These are phyloP conservation scores for Exophiala sp. DNA, from an alignment of 2,329 filamentous ascomycete species.

Conservation along the genomic window DNA sequence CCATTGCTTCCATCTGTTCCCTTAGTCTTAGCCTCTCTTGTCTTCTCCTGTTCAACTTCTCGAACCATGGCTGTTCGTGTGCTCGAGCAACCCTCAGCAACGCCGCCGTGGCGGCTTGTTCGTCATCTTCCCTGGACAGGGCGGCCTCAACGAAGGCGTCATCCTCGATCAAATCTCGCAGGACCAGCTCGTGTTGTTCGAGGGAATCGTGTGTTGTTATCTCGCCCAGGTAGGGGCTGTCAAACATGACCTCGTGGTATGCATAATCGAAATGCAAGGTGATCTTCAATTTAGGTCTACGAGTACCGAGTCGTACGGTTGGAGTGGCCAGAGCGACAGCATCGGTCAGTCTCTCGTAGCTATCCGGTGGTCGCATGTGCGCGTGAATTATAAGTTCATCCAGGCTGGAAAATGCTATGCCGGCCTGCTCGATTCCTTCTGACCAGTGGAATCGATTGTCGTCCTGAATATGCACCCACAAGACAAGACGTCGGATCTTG, in stretches of 20 bases:
- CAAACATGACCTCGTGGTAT: conserved; percentile 10
- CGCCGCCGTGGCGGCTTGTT: conserved; percentile 4
- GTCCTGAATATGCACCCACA: conserved; percentile 13
- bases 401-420: conserved; percentile 6
- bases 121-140: conserved; percentile 4
- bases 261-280: conserved; percentile 14
- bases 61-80: conserved; percentile 12
- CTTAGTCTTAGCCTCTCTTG: neutral
- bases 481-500: conserved; percentile 5
- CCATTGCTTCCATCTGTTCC: neutral
- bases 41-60: conserved; percentile 7
- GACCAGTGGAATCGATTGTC: conserved; percentile 11
- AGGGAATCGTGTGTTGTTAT: conserved; percentile 11
- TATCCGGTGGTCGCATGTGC: conserved; percentile 18
- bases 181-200: conserved; percentile 15
- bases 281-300: neutral
- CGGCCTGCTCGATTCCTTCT: conserved; percentile 1
- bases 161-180: conserved; percentile 19
- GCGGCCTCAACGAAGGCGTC: conserved; percentile 10
- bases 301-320: conserved; percentile 5
- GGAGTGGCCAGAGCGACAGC: conserved; percentile 8
- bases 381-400: conserved; percentile 7
- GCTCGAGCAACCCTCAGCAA: conserved; percentile 7
- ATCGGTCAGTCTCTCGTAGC: conserved; percentile 9
- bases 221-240: conserved; percentile 8